Conservation (phyloP, 2,329 filamentous ascomycete species). For the Uncinocarpus reesii region DNA sequence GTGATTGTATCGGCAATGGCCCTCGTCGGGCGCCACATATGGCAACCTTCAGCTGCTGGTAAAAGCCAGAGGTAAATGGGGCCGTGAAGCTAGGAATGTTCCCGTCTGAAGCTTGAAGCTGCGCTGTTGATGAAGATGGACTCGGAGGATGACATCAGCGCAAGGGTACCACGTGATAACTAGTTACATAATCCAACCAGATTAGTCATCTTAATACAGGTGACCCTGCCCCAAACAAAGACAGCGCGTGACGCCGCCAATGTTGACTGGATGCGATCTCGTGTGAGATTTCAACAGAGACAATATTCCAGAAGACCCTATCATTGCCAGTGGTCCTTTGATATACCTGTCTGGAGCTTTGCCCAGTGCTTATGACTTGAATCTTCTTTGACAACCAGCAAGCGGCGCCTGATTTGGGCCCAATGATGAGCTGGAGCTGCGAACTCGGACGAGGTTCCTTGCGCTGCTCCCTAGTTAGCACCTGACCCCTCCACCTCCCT, state of each 20-base stretch:
- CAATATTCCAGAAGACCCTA: not conserved
- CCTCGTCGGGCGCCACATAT: no score
- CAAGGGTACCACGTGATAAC: no score
- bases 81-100: no score
- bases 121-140: no score
- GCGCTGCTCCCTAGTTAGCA: not conserved
- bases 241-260: constrained; percentile 1
- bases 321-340: not conserved
- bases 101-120: no score
- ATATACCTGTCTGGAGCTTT: not conserved
- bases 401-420: not conserved
- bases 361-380: constrained; percentile 1
- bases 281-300: not conserved
- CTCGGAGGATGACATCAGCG: no score
- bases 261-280: not conserved
- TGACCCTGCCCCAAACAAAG: not conserved
- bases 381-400: not conserved
- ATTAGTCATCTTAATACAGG: not conserved
- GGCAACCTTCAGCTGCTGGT: no score
- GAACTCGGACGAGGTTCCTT: not conserved
- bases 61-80: no score
- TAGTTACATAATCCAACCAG: no score
- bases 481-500: constrained; percentile 8
- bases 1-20: no score
- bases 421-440: not conserved